Conservation (phyloP, 352 stramenopile species). For the Phytopythium oedochilum region DNA sequence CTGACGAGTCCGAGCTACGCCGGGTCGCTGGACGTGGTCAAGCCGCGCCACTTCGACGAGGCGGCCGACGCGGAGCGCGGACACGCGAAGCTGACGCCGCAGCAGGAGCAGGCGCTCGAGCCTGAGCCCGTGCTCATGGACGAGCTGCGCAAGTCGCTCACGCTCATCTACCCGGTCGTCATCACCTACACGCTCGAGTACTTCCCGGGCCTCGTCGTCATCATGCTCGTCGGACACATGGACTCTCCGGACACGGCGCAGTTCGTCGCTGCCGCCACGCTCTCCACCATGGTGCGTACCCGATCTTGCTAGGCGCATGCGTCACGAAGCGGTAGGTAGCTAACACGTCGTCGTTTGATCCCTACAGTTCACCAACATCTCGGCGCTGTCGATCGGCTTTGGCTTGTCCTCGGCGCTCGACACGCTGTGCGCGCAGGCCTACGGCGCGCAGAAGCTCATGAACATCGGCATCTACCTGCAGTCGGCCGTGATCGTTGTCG, state of each 20-base stretch:
- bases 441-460: conserved; percentile 54
- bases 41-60: conserved; percentile 25
- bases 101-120: background rate
- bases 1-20: conserved; percentile 44
- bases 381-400: conserved; percentile 68
- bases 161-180: conserved; percentile 52
- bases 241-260: conserved; percentile 57
- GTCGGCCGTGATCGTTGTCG: conserved; percentile 66
- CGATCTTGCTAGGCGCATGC: no score
- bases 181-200: conserved; percentile 78
- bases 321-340: no score
- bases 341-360: no score
- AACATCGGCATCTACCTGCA: conserved; percentile 87
- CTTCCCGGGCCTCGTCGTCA: conserved; percentile 54
- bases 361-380: conserved; percentile 67
- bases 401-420: conserved; percentile 86
- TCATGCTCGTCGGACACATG: conserved; percentile 65
- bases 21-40: conserved; percentile 31
- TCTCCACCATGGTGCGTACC: conserved; percentile 62
- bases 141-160: conserved; percentile 39
- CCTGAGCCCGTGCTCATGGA: conserved; percentile 7
- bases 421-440: conserved; percentile 84
- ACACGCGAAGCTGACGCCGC: background rate
- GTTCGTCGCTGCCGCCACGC: conserved; percentile 52
- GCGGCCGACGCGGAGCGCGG: background rate